Evolutionary conservation across 306 rosid genomes (phyloP).

Genomic region (Vigna angularis): DNA sequence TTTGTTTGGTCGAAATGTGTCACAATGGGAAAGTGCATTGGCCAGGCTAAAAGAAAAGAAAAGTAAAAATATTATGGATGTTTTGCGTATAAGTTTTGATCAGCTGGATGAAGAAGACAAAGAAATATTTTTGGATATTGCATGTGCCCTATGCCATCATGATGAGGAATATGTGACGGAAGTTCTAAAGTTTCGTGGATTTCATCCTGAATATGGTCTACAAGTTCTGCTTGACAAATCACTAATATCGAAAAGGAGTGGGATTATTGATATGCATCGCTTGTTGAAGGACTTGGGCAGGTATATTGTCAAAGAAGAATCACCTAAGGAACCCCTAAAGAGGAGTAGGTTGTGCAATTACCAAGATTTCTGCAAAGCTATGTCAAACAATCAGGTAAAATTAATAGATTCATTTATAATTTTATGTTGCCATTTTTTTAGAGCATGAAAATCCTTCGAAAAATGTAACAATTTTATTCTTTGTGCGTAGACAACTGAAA

Average conservation of each 20-base stretch:
- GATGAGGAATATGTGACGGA: fast-evolving
- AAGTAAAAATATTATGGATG: not conserved
- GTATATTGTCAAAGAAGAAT: not conserved
- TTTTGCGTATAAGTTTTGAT: not conserved
- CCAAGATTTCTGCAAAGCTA: too few relatives aligned
- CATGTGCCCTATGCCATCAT: not conserved
- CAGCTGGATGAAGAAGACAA: not conserved
- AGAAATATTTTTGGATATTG: conserved; percentile 27
- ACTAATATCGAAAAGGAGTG: not conserved
- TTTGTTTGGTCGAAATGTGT: not conserved
- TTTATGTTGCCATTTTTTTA: too few relatives aligned
- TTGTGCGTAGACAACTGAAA: not conserved
- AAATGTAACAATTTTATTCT: too few relatives aligned
- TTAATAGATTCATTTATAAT: too few relatives aligned
- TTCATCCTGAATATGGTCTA: not conserved
- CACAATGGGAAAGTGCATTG: not conserved
- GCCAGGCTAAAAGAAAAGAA: not conserved
- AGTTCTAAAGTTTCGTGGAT: not conserved
- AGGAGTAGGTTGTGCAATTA: too few relatives aligned
- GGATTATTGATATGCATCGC: fast-evolving
- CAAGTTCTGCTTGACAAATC: not conserved
- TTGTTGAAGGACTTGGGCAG: not conserved
- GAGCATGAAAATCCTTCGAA: too few relatives aligned
- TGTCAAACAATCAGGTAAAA: too few relatives aligned
- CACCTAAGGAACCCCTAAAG: too few relatives aligned